These are phyloP conservation scores for Microbotryomycetes sp. DNA, from an alignment of 1,284 basidiomycete genomes.

Conservation along the genomic window DNA sequence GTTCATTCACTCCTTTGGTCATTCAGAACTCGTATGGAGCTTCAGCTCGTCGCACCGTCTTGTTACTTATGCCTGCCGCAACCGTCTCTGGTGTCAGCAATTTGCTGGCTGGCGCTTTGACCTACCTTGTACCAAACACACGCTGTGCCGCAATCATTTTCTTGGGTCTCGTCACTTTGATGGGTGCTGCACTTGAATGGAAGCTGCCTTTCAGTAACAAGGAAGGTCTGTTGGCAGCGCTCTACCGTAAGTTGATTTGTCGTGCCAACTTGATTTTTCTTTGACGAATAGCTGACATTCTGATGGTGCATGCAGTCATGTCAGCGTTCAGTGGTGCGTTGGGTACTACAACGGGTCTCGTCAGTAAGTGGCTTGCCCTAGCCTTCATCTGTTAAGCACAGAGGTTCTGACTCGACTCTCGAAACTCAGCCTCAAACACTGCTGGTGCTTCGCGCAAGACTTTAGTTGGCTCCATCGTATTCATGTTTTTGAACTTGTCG, in stretches of 20 bases:
- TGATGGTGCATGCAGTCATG: background rate
- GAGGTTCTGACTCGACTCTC: background rate
- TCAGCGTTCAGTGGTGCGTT: background rate
- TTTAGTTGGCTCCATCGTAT: background rate
- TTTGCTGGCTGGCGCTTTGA: background rate
- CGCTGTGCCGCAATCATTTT: background rate
- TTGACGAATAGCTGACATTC: too few relatives aligned
- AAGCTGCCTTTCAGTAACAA: background rate
- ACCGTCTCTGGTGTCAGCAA: background rate
- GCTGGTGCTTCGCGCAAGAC: background rate
- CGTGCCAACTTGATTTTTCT: too few relatives aligned
- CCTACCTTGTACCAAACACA: background rate
- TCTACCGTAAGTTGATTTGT: background rate
- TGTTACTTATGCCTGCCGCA: background rate
- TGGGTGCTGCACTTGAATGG: slow-evolving; percentile 1
- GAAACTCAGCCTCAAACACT: background rate
- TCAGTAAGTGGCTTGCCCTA: background rate
- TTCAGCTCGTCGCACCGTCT: background rate
- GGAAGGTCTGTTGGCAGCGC: background rate
- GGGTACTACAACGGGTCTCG: background rate
- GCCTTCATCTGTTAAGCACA: background rate
- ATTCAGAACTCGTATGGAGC: background rate
- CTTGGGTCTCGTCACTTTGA: background rate
- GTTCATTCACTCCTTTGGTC: background rate
- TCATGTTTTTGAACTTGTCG: background rate